These are phyloP conservation scores for Pyrrhoderma lamaoense DNA, from an alignment of 1,284 basidiomycete genomes.

Conservation along the genomic window DNA sequence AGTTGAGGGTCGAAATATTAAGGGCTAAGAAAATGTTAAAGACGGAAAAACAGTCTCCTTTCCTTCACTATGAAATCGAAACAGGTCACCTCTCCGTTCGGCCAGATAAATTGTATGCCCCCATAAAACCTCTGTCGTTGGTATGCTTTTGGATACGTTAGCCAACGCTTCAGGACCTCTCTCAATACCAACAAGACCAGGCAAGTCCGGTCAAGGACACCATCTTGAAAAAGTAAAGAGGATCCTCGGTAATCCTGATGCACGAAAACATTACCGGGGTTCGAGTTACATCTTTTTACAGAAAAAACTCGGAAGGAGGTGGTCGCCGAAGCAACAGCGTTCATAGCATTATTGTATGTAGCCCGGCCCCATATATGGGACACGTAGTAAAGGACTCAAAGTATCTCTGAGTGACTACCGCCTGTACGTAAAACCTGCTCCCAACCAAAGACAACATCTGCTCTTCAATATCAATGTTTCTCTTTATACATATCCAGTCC, in stretches of 20 bases:
- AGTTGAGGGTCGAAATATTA: no score
- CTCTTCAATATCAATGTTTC: not conserved
- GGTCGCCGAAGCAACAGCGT: slow-evolving; percentile 5
- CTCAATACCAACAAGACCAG: not conserved
- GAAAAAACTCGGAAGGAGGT: not conserved
- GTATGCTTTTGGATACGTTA: slow-evolving; percentile 10
- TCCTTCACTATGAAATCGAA: no score
- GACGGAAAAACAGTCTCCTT: no score
- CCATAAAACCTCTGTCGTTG: slow-evolving; percentile 5
- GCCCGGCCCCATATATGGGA: no score
- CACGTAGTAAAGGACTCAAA: not conserved
- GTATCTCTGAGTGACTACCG: not conserved
- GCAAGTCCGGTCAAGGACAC: slow-evolving; percentile 1
- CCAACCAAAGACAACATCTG: no score
- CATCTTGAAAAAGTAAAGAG: slow-evolving; percentile 2
- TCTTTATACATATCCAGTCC: slow-evolving; percentile 2
- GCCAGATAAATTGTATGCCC: not conserved
- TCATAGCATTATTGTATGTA: not conserved
- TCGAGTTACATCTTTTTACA: not conserved
- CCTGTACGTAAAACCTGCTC: not conserved
- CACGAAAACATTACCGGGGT: slow-evolving; percentile 14
- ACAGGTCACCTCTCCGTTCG: slow-evolving; percentile 8
- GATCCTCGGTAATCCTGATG: slow-evolving; percentile 14
- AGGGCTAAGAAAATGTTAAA: not conserved
- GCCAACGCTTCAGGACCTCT: slow-evolving; percentile 14